Base-by-base conservation (phyloP, 257 asterid genomes). In the Penstemon davidsonii region DNA sequence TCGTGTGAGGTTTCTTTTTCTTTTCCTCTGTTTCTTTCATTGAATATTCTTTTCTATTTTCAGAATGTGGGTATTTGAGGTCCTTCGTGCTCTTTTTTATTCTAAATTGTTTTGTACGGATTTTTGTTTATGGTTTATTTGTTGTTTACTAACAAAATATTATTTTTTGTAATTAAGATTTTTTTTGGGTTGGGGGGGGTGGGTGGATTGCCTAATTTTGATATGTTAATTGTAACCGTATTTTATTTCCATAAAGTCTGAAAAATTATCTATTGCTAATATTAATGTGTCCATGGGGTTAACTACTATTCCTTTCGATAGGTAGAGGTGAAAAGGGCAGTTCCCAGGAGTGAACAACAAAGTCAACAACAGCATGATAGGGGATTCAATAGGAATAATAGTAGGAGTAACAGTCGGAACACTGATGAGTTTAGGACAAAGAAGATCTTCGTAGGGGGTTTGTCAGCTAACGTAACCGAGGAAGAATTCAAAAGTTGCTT, bases 291-390 rank as follows among this genome's bases (percentile, higher is more conserved):
- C 44, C 47, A 38, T 44, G 42, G 18, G 66, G 42, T 10, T 52
- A 46, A 43, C 67, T 46, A 67, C 25, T 37, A 4, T 71, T 18
- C 64, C 64, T 47, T 56, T 67, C 15, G 37, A 60, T 73, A 93
- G 99, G 99, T 93, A 68, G 96, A 93, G 41, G 97, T 93, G 82
- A 93, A 90, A 81, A 87, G 87, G 74, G 99, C 97, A 47, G 87
- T 90, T 78, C 97, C 99, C 9, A 88, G 87, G 75, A 77, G 83
- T 62, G 98, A 93, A 66, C 95, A 86, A 43, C 92, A 82, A 56
- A 75, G 79, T 67, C 86, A 77, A 9, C 88, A 77, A 61, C 85
- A 60, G 42, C 78, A 66, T 36, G 46, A 73, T 51, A 79, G 84
- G 72, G 84, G 87, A 36, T 79, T 76, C 73, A 79, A 12, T 82